Percentiles rank a stretch among this genome's conserved stretches.
phyloP scores from a whole-genome alignment of 2,329 filamentous ascomycete species.

The Talaromyces sp. region DNA sequence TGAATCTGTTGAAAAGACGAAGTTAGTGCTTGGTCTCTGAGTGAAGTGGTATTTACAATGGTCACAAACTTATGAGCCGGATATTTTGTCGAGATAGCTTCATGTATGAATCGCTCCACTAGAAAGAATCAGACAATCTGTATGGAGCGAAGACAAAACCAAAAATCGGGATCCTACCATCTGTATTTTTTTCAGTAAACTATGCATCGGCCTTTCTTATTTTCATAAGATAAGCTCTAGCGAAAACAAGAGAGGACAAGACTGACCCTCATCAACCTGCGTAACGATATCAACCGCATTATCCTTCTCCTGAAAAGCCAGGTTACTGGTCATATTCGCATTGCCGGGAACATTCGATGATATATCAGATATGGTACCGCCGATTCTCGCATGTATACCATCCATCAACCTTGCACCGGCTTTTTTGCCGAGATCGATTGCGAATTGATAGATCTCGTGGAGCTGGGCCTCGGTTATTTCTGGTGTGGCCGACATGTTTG shows the following conservation, averaged over 20 bases:
- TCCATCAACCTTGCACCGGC: conserved; percentile 66
- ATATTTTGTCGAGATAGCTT: conserved; percentile 57
- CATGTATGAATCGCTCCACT: conserved; percentile 63
- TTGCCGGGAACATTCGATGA: background rate
- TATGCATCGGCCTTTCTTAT: background rate
- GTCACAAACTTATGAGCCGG: conserved; percentile 61
- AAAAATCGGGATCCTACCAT: conserved; percentile 44
- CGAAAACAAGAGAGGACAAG: background rate
- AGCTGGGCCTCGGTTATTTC: conserved; percentile 33
- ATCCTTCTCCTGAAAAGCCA: conserved; percentile 62
- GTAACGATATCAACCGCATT: conserved; percentile 75
- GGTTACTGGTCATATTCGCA: conserved; percentile 25
- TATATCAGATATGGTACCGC: conserved; percentile 24
- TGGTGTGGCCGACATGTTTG: conserved; percentile 5
- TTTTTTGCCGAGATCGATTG: conserved; percentile 65
- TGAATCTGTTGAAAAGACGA: conserved; percentile 46
- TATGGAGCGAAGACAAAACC: background rate
- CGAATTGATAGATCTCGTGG: conserved; percentile 65
- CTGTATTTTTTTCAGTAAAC: conserved; percentile 37
- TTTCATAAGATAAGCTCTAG: background rate
- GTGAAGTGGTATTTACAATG: background rate
- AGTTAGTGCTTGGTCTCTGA: background rate
- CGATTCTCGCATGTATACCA: conserved; percentile 57
- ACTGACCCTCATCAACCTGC: conserved; percentile 65
- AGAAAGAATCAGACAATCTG: background rate